Evolutionary conservation across 495 filamentous ascomycete genomes (phyloP), one percentile per base, ranked within the genome.

Genomic region (Echria macrotheca): DNA sequence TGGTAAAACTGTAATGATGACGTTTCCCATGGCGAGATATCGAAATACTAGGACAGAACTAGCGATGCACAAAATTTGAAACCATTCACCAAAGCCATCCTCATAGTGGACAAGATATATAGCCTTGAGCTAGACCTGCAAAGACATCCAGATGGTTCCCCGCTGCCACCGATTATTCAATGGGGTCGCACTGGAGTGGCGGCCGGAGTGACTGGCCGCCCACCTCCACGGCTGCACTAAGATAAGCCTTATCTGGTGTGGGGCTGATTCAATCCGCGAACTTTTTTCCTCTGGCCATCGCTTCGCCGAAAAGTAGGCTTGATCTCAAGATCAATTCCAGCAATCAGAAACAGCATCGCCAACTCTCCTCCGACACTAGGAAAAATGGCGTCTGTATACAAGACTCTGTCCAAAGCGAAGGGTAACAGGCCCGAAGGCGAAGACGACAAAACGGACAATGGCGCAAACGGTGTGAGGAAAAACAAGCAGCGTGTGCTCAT

Each of bases 381-480:
- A 56, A 77, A 65, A 49, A 98, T 98, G 93, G 87, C 91, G 15
- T 76, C 91, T 17, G 93, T 96, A 37, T 98, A 96, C 77, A 96
- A 96, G 66, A 82, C 89, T 4, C 63, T 98, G 8, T 91, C 89
- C 1, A 90, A 89, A 67, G 74, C 70, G 43, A 68, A 73, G 60
- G 77, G 72, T 62, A 67, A 73, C 14, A 57, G 64, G 60, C 45
- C 50, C 33, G 53, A 58, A 14, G 45, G 6, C 3, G 61, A 69
- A 42, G 56, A 56, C 56, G 76, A 65, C 64, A 54, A 58, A 15
- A 40, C 58, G 19, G 55, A 55, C 18, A 69, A 69, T 50, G 68
- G 64, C 48, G 63, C 61, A 22, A n/a, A n/a, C n/a, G n/a, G n/a
- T n/a, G 71, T 71, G 51, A 78, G 72, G 53, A 84, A 49, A 44